phyloP scores from a whole-genome alignment of 75 land plant species.

The Picea glauca region DNA sequence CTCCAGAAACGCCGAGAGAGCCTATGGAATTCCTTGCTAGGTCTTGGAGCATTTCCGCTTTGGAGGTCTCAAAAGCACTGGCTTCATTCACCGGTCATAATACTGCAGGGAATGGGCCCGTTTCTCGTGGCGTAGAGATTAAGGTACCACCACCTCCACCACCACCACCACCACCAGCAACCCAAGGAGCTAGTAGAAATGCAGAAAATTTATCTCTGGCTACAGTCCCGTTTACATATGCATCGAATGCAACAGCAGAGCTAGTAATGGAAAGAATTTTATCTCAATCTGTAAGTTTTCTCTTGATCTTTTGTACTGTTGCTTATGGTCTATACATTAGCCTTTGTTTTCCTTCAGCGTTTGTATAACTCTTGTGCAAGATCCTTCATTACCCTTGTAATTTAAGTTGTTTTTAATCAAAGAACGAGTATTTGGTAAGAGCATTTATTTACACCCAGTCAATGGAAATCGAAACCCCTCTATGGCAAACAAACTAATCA shows the following conservation, averaged over 20 bases:
- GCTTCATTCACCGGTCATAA: neutral
- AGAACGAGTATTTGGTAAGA: neutral
- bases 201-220: slow-evolving; percentile 10
- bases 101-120: neutral
- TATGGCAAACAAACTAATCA: too few relatives aligned
- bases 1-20: slow-evolving; percentile 83
- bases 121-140: neutral
- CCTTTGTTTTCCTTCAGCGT: neutral
- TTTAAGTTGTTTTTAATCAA: neutral
- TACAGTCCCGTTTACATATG: slow-evolving; percentile 32
- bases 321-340: neutral
- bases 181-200: neutral
- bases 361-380: too few relatives aligned
- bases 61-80: slow-evolving; percentile 71
- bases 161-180: slow-evolving; percentile 1
- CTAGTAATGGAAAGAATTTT: slow-evolving; percentile 45
- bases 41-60: slow-evolving; percentile 85
- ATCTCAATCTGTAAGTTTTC: slow-evolving; percentile 27
- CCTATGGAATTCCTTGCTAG: slow-evolving; percentile 95
- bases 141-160: neutral
- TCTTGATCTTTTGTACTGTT: neutral
- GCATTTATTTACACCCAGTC: neutral
- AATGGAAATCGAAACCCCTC: neutral
- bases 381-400: neutral
- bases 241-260: slow-evolving; percentile 32